These are phyloP conservation scores for Leccinum solheimii DNA, from an alignment of 1,284 basidiomycete genomes.

Conservation along the genomic window DNA sequence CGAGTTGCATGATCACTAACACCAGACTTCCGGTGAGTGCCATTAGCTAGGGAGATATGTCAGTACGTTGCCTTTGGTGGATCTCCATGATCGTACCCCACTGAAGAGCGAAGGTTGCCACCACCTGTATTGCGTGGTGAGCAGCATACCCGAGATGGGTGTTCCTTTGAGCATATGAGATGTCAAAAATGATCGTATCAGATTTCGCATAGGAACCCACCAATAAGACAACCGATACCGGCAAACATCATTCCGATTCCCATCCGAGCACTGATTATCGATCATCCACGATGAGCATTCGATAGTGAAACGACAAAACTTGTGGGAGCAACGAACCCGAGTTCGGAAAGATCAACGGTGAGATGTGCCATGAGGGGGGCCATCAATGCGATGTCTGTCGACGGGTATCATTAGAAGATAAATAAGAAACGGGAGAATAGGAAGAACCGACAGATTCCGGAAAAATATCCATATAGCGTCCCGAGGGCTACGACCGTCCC, in stretches of 20 bases:
- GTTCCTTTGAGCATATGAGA: constrained; percentile 16
- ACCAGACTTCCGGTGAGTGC: constrained; percentile 14
- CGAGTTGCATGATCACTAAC: constrained; percentile 19
- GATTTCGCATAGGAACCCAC: constrained; percentile 7
- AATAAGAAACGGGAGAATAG: background rate
- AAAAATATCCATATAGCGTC: constrained; percentile 38
- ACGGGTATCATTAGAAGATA: background rate
- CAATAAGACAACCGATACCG: constrained; percentile 18
- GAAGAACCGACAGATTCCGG: constrained; percentile 37
- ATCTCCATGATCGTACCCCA: constrained; percentile 21
- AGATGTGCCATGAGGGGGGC: constrained; percentile 35
- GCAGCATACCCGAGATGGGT: constrained; percentile 29
- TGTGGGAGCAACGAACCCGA: constrained; percentile 23
- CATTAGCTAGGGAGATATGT: constrained; percentile 17
- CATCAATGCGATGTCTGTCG: constrained; percentile 34
- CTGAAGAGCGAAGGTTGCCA: constrained; percentile 29
- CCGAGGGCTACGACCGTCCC: constrained; percentile 26
- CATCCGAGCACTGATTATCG: constrained; percentile 25
- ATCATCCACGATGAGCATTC: background rate
- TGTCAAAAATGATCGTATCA: background rate
- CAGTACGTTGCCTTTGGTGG: background rate
- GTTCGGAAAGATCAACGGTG: constrained; percentile 33
- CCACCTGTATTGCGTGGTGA: constrained; percentile 31
- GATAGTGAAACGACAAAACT: rapidly evolving
- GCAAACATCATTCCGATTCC: constrained; percentile 16